Percentiles rank a stretch among this genome's conserved stretches.
phyloP scores from a whole-genome alignment of 2,329 filamentous ascomycete genomes.

The Pseudogymnoascus pannorum region DNA sequence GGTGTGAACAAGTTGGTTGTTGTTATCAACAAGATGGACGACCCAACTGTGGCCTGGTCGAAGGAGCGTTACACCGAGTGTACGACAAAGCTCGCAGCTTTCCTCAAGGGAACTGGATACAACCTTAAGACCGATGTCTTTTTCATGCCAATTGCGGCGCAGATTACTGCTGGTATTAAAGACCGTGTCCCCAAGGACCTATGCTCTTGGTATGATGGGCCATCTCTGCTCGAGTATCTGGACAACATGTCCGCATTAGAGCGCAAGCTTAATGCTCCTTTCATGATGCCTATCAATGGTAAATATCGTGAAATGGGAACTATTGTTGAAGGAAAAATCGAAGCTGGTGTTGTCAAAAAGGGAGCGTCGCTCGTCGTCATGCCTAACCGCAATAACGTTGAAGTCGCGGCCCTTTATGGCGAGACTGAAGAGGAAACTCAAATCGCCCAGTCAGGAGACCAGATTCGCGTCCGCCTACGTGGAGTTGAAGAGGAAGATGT shows the following conservation, averaged over 20 bases:
- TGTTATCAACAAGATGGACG: slow-evolving; percentile 99
- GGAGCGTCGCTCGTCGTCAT: slow-evolving; percentile 82
- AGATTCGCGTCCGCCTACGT: slow-evolving; percentile 84
- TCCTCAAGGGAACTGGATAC: slow-evolving; percentile 88
- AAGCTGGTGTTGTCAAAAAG: slow-evolving; percentile 91
- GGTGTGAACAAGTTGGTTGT: slow-evolving; percentile 96
- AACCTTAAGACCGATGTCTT: slow-evolving; percentile 87
- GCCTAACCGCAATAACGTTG: slow-evolving; percentile 80
- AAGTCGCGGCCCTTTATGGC: slow-evolving; percentile 80
- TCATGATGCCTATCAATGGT: slow-evolving; percentile 97
- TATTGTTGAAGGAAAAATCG: slow-evolving; percentile 95
- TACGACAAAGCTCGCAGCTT: slow-evolving; percentile 75
- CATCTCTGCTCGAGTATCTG: slow-evolving; percentile 90
- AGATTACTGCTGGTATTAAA: slow-evolving; percentile 81
- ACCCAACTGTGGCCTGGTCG: slow-evolving; percentile 92
- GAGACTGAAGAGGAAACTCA: slow-evolving; percentile 91
- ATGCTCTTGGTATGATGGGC: slow-evolving; percentile 78
- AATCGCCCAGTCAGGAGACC: slow-evolving; percentile 82
- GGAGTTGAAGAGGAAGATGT: slow-evolving; percentile 98
- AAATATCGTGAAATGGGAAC: slow-evolving; percentile 98
- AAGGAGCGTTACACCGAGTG: slow-evolving; percentile 91
- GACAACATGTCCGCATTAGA: slow-evolving; percentile 88
- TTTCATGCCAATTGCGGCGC: slow-evolving; percentile 95
- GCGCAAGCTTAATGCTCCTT: slow-evolving; percentile 92
- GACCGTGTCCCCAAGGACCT: slow-evolving; percentile 70